A percentile compares a stretch with the other conserved stretches of the same genome.
These are phyloP conservation scores for Alnus glutinosa DNA, from an alignment of 306 rosid genomes.

Conservation along the genomic window DNA sequence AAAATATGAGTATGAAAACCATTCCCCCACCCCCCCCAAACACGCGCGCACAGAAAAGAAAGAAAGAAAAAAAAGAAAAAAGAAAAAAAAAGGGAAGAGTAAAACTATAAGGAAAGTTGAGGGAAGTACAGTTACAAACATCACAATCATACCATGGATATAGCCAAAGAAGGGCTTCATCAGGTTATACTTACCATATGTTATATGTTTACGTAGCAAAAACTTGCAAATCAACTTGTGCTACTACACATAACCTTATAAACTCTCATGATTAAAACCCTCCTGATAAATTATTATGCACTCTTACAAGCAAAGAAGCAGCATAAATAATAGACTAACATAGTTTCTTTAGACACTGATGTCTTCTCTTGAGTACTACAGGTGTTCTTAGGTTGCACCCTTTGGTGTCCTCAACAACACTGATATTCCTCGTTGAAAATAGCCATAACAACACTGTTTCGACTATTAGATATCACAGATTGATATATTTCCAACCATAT, in stretches of 20 bases:
- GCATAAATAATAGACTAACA: background rate
- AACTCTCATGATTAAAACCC: background rate
- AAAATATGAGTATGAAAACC: background rate
- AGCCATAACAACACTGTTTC: background rate
- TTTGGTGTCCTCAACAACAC: background rate
- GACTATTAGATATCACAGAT: background rate
- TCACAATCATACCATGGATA: background rate
- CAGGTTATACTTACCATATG: background rate
- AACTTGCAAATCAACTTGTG: conserved; percentile 15
- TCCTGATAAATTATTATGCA: background rate
- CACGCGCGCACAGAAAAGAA: too few relatives aligned
- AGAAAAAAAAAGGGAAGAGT: background rate
- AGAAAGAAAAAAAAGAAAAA: too few relatives aligned
- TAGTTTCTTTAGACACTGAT: background rate
- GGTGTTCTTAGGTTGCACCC: background rate
- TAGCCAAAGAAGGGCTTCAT: background rate
- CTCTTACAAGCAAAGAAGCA: background rate
- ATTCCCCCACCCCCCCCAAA: background rate
- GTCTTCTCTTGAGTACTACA: background rate
- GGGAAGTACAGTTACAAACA: background rate
- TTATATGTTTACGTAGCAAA: background rate
- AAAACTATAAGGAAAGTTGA: background rate
- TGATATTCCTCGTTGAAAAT: background rate
- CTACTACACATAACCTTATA: conserved; percentile 19
- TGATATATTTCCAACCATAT: background rate